Base-by-base conservation (phyloP, 768 basidiomycete genomes). In the Fibroporia radiculosa region DNA sequence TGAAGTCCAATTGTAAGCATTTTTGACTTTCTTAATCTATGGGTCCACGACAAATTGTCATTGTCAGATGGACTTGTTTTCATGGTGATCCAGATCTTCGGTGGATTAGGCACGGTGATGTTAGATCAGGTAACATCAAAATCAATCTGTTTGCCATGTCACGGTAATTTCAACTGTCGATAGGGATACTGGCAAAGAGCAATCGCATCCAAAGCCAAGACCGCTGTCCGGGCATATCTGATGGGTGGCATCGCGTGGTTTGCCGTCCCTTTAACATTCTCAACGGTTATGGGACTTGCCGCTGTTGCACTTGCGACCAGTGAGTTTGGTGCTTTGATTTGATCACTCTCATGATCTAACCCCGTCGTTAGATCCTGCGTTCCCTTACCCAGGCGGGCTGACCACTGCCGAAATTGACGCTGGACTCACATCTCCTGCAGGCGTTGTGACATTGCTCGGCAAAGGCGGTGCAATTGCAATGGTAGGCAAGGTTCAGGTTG, bases 221-320 rank as follows among this genome's bases (percentile, higher is more conserved):
- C 53, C 10, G 54, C 62, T 8, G 61, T 61, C 4, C 53, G 54
- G 27, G 64, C 57, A 8, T 65, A 63, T 48, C 47, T 66, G 38
- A 48, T 66, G 12, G 66, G 64, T 19, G 65, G 64, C 8, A 40
- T 68, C n/a, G 58, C 62, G 7, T 67, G 61, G 59, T 60, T 64
- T 22, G 57, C 61, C n/a, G 59, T 66, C n/a, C 67, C 67, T 7
- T 65, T 61, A 48, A 57, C 58, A 10, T 63, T 67, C 47, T 63
- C 61, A 13, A 66, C 63, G 0, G 56, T 59, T 8, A 57, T 62
- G 48, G 66, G 65, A 32, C 55, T 67, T 3, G 55, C 49, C 1
- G 56, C 52, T 4, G 49, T 52, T n/a, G 56, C 59, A 8, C 32
- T 59, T 11, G 45, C 31, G 16, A 49, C 42, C 33, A 45, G 42